Conservation (phyloP, 2,329 filamentous ascomycete species). For the Fusarium acutatum region DNA sequence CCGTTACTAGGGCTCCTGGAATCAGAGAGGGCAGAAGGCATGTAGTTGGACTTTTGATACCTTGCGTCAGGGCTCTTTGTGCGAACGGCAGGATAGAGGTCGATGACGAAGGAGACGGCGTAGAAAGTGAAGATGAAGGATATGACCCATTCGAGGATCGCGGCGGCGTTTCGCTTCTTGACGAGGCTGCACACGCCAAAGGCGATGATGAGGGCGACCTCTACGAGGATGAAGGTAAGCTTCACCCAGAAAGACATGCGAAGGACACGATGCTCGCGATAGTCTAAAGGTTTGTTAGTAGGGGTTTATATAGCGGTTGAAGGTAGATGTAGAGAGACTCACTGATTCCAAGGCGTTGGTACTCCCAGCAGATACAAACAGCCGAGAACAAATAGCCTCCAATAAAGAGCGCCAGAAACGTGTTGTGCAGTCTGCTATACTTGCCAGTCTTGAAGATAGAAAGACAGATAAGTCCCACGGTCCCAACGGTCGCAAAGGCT, state of each 20-base stretch:
- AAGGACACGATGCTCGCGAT: constrained; percentile 78
- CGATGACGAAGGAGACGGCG: constrained; percentile 84
- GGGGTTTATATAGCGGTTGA: background rate
- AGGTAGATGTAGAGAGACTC: constrained; percentile 41
- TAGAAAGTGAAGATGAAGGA: constrained; percentile 90
- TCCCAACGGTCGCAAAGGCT: constrained; percentile 76
- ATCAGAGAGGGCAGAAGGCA: constrained; percentile 25
- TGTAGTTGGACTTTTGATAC: constrained; percentile 40
- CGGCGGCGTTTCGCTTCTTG: constrained; percentile 69
- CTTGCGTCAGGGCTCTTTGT: constrained; percentile 55
- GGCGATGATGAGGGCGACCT: constrained; percentile 75
- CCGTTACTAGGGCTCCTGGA: constrained; percentile 24
- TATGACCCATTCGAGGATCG: constrained; percentile 81
- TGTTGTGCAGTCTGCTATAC: constrained; percentile 73
- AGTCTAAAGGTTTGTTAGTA: constrained; percentile 55
- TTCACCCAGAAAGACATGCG: constrained; percentile 88
- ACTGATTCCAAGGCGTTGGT: constrained; percentile 83
- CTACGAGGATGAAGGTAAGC: constrained; percentile 81
- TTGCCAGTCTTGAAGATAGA: constrained; percentile 84
- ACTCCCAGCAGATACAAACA: constrained; percentile 89
- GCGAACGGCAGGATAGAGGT: constrained; percentile 80
- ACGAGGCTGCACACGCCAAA: constrained; percentile 70
- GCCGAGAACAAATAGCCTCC: constrained; percentile 85
- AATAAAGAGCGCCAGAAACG: constrained; percentile 85
- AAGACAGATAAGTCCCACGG: constrained; percentile 81